Evolutionary conservation across 768 basidiomycete genomes (phyloP).

Genomic region (Clathrus columnatus): DNA sequence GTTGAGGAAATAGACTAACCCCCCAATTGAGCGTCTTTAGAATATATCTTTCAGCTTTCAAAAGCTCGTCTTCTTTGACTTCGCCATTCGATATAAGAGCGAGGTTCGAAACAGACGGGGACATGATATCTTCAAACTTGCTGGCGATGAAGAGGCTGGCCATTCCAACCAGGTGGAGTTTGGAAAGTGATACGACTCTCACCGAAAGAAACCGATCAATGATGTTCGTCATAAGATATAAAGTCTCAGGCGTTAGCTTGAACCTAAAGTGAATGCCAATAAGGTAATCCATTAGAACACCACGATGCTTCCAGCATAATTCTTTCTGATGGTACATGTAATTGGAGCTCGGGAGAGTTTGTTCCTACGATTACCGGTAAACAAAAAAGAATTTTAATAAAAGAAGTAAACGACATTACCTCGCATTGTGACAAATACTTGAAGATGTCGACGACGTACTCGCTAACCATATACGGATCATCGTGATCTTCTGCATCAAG

Average conservation of each 20-base stretch:
- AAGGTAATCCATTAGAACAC: slow-evolving; percentile 87
- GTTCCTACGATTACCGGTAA: slow-evolving; percentile 37
- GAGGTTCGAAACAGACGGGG: slow-evolving; percentile 77
- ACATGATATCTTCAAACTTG: slow-evolving; percentile 89
- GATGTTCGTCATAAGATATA: slow-evolving; percentile 84
- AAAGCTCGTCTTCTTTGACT: slow-evolving; percentile 67
- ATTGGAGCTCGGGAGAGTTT: slow-evolving; percentile 71
- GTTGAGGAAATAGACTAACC: slow-evolving; percentile 67
- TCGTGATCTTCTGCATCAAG: slow-evolving; percentile 86
- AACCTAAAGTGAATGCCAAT: slow-evolving; percentile 86
- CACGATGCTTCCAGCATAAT: slow-evolving; percentile 84
- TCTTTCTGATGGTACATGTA: slow-evolving; percentile 83
- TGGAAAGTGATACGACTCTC: slow-evolving; percentile 69
- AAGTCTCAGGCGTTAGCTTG: slow-evolving; percentile 79
- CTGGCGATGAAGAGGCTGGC: slow-evolving; percentile 81
- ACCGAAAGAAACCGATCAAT: slow-evolving; percentile 57
- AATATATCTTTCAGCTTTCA: slow-evolving; percentile 84
- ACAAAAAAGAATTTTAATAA: slow-evolving; percentile 11
- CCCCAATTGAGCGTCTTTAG: slow-evolving; percentile 83
- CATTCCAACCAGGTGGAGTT: slow-evolving; percentile 86
- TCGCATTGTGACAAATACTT: slow-evolving; percentile 81
- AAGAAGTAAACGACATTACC: slow-evolving; percentile 34
- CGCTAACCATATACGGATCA: slow-evolving; percentile 94
- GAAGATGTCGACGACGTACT: slow-evolving; percentile 93
- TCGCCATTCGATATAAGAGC: background rate